Evolutionary conservation across 179 eudicot genomes (phyloP), one percentile per base, ranked within the genome.

Genomic region (Kewa caespitosa): DNA sequence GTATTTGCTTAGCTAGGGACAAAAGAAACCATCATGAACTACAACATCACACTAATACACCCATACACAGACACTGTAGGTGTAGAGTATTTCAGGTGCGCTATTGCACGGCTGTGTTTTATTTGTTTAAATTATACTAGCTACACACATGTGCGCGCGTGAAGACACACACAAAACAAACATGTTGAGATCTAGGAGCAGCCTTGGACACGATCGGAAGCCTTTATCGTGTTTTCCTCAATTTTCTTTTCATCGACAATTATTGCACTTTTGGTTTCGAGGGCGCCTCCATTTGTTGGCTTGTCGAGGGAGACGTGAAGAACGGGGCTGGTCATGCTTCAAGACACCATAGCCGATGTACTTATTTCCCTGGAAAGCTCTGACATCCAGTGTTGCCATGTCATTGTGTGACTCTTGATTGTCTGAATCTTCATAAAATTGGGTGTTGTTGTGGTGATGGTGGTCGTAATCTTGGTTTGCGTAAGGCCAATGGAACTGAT

Each of bases 241-340:
- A 9, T 6, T 2, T 68, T 41, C 23, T 65, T 28, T 37, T 37
- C 0, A 50, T 38, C 38, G 20, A 31, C 66, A 55, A 17, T 6
- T 8, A 31, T 48, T 30, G 28, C 72, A 54, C 52, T 36, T 43
- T 3, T 38, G 55, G 46, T 30, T 48, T 4, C 46, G 46, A 6
- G 32, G 50, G 27, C 77, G 67, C 14, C 25, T 73, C 15, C n/a
- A 73, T 9, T 71, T 23, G 72, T 78, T 78, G 9, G 76, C 80
- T 43, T 39, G 57, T n/a, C 18, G 4, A 52, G 28, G 41, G n/a
- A n/a, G 33, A 28, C 18, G 34, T 10, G 59, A 50, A 10, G 33
- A 20, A 6, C 15, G 12, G 9, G 81, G 15, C 10, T 15, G 69
- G 43, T 78, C 72, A 8, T 32, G 37, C 34, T 42, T 55, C 60